Evolutionary conservation across 2,329 filamentous ascomycete genomes (phyloP).

Genomic region (Xylariaceae sp.): DNA sequence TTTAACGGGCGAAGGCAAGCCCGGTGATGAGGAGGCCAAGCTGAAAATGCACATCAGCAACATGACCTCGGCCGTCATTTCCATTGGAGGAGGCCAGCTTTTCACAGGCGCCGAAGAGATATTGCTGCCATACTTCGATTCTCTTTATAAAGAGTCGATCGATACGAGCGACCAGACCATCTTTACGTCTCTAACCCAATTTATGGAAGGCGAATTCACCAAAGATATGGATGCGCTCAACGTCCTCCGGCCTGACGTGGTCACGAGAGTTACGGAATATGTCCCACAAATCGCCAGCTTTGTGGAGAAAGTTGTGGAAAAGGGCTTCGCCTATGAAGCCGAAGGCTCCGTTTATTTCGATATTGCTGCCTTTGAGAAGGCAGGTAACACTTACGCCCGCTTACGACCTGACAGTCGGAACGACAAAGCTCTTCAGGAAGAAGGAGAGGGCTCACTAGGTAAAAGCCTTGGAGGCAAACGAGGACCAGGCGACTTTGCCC

Average conservation of each 20-base stretch:
- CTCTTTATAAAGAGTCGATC: constrained; percentile 55
- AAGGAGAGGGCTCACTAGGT: constrained; percentile 80
- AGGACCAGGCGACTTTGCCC: constrained; percentile 75
- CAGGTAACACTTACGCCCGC: constrained; percentile 78
- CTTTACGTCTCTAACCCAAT: constrained; percentile 79
- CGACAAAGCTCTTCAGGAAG: constrained; percentile 75
- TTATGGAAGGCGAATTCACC: constrained; percentile 82
- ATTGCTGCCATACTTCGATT: constrained; percentile 77
- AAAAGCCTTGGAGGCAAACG: constrained; percentile 62
- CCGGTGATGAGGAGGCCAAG: constrained; percentile 77
- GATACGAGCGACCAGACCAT: constrained; percentile 62
- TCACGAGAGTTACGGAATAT: constrained; percentile 91
- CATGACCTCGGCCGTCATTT: constrained; percentile 46
- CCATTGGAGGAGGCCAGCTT: constrained; percentile 44
- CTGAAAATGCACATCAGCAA: constrained; percentile 80
- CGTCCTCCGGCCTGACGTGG: constrained; percentile 70
- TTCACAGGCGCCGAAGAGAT: constrained; percentile 59
- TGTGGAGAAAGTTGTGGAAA: constrained; percentile 74
- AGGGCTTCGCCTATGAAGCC: constrained; percentile 76
- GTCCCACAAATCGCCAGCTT: constrained; percentile 81
- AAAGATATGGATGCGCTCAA: constrained; percentile 85
- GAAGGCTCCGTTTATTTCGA: constrained; percentile 95
- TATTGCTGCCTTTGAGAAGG: constrained; percentile 76
- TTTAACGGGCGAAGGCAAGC: constrained; percentile 50
- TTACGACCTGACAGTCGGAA: constrained; percentile 80